Evolutionary conservation across 129 eudicot genomes (phyloP).

Genomic region (Chrysanthemum seticuspe): DNA sequence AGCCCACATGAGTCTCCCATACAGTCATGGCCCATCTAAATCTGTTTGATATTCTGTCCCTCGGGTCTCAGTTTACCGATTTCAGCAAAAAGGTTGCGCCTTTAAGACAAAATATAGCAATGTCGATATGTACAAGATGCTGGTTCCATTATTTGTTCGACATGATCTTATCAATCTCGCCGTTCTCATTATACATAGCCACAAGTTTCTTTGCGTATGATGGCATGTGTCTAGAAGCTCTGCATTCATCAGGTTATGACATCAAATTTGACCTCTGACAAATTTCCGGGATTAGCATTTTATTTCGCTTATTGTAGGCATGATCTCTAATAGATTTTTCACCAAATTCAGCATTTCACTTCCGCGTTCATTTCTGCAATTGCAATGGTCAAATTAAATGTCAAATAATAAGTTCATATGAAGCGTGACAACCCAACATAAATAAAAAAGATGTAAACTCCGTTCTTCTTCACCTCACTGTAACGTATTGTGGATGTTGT

Average conservation of each 20-base stretch:
- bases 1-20: conserved; percentile 73
- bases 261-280: not conserved
- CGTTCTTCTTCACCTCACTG: conserved; percentile 66
- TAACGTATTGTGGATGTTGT: conserved; percentile 97
- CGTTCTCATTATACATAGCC: conserved; percentile 74
- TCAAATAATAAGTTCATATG: not conserved
- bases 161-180: conserved; percentile 89
- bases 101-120: not conserved
- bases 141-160: conserved; percentile 39
- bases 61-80: not conserved
- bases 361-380: conserved; percentile 88
- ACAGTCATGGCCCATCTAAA: conserved; percentile 18
- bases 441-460: not conserved
- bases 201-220: conserved; percentile 93
- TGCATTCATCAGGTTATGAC: conserved; percentile 29
- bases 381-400: conserved; percentile 8
- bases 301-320: conserved; percentile 81
- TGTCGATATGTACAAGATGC: not conserved
- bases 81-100: too few species aligned
- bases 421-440: not conserved
- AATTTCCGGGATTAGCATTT: not conserved
- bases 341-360: conserved; percentile 90
- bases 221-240: conserved; percentile 89
- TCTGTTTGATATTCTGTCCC: conserved; percentile 21
- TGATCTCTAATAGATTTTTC: conserved; percentile 71